Evolutionary conservation across 208 protist species (phyloP).

Genomic region (Leishmania martiniquensis): DNA sequence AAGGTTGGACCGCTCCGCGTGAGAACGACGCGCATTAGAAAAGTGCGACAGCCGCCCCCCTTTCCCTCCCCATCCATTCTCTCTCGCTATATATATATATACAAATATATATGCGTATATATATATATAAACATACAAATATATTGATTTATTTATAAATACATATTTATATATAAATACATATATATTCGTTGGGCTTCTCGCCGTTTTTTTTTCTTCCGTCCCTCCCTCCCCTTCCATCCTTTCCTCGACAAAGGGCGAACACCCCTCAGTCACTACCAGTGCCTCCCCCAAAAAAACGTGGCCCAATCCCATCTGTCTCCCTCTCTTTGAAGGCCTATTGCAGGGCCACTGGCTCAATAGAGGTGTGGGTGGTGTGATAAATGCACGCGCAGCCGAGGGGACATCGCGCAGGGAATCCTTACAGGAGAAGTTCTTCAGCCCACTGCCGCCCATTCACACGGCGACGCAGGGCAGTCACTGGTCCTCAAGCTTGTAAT

Average conservation of each 20-base stretch:
- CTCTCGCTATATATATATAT: too few species aligned
- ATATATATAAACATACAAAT: too few species aligned
- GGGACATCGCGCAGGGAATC: background rate
- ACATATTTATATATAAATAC: too few species aligned
- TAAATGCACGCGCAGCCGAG: background rate
- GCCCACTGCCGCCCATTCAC: background rate
- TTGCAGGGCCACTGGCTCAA: background rate
- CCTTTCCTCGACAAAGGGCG: background rate
- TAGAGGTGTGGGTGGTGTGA: background rate
- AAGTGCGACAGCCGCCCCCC: too few species aligned
- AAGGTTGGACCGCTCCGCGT: too few species aligned
- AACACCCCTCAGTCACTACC: too few species aligned
- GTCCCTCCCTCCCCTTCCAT: background rate
- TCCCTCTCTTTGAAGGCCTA: background rate
- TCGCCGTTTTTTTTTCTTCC: background rate
- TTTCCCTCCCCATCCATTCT: too few species aligned
- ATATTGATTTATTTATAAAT: too few species aligned
- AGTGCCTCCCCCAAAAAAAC: too few species aligned
- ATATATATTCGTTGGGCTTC: background rate
- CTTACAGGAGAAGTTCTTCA: background rate
- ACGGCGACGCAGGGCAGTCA: background rate
- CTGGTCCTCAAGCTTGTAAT: background rate
- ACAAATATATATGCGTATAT: too few species aligned
- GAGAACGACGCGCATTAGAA: too few species aligned
- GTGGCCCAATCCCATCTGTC: background rate